Evolutionary conservation across 495 filamentous ascomycete genomes (phyloP).

Genomic region (Monascus purpureus): DNA sequence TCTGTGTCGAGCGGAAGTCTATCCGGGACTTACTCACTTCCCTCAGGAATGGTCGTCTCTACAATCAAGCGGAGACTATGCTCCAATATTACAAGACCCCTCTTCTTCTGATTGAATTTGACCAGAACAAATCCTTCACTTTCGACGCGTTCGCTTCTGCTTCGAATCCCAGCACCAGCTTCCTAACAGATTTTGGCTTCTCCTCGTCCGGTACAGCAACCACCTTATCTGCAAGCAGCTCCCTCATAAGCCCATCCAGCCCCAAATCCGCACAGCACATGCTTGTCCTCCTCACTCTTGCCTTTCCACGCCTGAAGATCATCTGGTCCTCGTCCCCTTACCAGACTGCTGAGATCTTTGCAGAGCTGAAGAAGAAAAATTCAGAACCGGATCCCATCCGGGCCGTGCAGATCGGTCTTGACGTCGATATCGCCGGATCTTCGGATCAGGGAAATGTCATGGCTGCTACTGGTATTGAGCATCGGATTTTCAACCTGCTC

Average conservation of each 20-base stretch:
- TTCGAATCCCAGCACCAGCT: slow-evolving; percentile 19
- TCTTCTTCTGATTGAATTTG: slow-evolving; percentile 93
- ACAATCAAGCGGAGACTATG: slow-evolving; percentile 89
- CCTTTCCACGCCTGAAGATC: slow-evolving; percentile 77
- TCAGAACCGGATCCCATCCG: slow-evolving; percentile 82
- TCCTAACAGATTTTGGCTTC: slow-evolving; percentile 46
- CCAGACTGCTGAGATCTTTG: slow-evolving; percentile 95
- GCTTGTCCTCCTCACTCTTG: slow-evolving; percentile 81
- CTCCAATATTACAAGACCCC: slow-evolving; percentile 79
- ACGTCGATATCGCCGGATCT: slow-evolving; percentile 36
- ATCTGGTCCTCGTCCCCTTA: slow-evolving; percentile 92
- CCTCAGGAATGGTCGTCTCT: slow-evolving; percentile 81
- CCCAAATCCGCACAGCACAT: slow-evolving; percentile 76
- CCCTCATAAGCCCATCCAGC: slow-evolving; percentile 27
- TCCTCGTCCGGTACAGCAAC: slow-evolving; percentile 45
- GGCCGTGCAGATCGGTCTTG: slow-evolving; percentile 71
- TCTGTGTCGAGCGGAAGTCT: slow-evolving; percentile 91
- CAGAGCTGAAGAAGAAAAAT: slow-evolving; percentile 75
- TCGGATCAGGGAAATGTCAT: slow-evolving; percentile 46
- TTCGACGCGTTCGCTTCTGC: slow-evolving; percentile 70
- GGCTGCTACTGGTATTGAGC: slow-evolving; percentile 38
- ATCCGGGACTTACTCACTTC: slow-evolving; percentile 82
- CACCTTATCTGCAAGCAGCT: slow-evolving; percentile 29
- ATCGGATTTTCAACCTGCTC: slow-evolving; percentile 45
- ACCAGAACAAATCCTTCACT: slow-evolving; percentile 93